phyloP scores from a whole-genome alignment of 2,329 filamentous ascomycete species.

The Sclerotinia trifoliorum region DNA sequence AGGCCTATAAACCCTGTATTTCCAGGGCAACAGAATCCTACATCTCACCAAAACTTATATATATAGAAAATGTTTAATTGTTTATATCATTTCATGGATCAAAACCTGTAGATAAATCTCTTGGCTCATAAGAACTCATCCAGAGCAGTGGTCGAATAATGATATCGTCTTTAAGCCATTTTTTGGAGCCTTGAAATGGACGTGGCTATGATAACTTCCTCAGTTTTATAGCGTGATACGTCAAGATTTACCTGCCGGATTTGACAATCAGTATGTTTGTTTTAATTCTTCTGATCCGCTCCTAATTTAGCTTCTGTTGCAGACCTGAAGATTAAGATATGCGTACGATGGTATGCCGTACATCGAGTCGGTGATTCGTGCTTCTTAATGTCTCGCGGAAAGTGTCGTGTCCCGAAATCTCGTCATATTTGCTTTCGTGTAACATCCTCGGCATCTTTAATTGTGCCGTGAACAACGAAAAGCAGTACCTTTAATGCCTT shows the following conservation, averaged over 20 bases:
- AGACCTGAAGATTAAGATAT: background rate
- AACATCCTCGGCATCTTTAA: background rate
- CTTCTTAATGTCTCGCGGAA: background rate
- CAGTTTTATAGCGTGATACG: background rate
- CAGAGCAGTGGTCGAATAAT: background rate
- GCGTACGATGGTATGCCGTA: background rate
- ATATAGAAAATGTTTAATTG: conserved; percentile 17
- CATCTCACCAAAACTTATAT: conserved; percentile 2
- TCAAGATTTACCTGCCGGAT: background rate
- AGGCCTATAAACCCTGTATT: background rate
- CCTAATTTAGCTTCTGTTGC: background rate
- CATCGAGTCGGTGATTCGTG: background rate
- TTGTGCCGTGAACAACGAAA: background rate
- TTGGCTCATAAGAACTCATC: background rate
- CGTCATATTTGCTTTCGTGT: background rate
- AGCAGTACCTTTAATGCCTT: background rate
- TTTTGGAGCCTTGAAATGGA: background rate
- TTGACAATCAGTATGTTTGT: background rate
- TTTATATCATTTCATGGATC: background rate
- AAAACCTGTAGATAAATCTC: background rate
- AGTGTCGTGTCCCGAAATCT: background rate
- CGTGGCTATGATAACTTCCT: background rate
- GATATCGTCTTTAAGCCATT: background rate
- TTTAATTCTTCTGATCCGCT: background rate
- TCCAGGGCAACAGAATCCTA: conserved; percentile 3